Conservation (phyloP, 192 early-diverging fungal genomes). For the Backusella luteola region DNA sequence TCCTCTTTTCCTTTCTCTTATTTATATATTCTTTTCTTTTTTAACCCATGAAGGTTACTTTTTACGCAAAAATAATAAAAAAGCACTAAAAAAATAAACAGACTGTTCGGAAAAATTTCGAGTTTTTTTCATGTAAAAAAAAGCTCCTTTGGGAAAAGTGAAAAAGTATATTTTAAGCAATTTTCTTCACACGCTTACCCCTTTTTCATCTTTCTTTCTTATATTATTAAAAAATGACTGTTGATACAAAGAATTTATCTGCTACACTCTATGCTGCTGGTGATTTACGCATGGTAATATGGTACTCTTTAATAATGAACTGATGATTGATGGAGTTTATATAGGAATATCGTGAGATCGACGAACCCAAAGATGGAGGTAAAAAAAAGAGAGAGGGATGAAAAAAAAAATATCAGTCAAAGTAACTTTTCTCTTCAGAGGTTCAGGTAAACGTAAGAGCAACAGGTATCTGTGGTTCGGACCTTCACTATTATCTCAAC, state of each 20-base stretch:
- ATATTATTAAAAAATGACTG: neutral
- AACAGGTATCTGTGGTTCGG: conserved; percentile 44
- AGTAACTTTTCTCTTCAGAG: neutral
- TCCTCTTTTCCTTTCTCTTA: neutral
- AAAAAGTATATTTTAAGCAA: neutral
- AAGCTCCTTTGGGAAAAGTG: neutral
- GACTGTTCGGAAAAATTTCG: neutral
- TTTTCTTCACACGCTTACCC: neutral
- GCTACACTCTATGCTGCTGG: neutral
- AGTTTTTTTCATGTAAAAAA: neutral
- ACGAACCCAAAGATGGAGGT: neutral
- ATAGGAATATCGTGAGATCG: neutral
- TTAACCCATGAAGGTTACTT: neutral
- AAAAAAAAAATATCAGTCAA: too few relatives aligned
- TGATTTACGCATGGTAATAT: neutral
- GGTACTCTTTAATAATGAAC: neutral
- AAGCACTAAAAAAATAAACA: neutral
- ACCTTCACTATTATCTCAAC: conserved; percentile 41
- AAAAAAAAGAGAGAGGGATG: neutral
- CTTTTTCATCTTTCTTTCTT: neutral
- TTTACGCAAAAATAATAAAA: neutral
- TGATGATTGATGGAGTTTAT: neutral
- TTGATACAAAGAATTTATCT: neutral
- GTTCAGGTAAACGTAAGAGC: neutral
- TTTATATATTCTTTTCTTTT: neutral